These are phyloP conservation scores for Letharia lupina DNA, from an alignment of 495 filamentous ascomycete genomes.

Conservation along the genomic window DNA sequence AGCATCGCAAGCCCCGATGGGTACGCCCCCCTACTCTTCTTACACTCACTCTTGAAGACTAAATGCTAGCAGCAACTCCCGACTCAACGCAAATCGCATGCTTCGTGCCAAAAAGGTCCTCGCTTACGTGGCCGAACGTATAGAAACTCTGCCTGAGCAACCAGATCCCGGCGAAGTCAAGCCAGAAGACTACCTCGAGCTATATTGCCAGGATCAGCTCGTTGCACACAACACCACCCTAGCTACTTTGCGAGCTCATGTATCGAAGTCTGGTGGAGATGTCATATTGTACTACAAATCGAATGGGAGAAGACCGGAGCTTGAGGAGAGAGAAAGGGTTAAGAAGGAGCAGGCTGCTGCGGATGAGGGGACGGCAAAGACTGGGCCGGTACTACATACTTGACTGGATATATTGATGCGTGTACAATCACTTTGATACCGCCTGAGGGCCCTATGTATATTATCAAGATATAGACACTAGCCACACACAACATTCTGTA, in stretches of 20 bases:
- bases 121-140: constrained; percentile 82
- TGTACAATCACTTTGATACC: neutral
- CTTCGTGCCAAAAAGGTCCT: constrained; percentile 91
- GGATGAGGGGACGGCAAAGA: constrained; percentile 19
- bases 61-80: constrained; percentile 52
- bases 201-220: constrained; percentile 83
- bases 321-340: constrained; percentile 23
- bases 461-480: neutral
- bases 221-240: constrained; percentile 74
- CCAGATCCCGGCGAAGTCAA: constrained; percentile 53
- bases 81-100: constrained; percentile 96
- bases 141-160: constrained; percentile 53
- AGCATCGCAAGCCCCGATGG: constrained; percentile 55
- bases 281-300: constrained; percentile 84
- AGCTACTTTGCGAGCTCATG: constrained; percentile 76
- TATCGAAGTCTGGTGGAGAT: constrained; percentile 89
- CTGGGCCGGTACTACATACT: constrained; percentile 18
- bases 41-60: neutral
- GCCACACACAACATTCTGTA: neutral
- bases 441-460: neutral
- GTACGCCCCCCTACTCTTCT: constrained; percentile 26
- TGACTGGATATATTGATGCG: constrained; percentile 5
- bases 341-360: constrained; percentile 11
- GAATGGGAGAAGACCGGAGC: constrained; percentile 60
- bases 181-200: constrained; percentile 86